Percentiles rank a stretch among this genome's conserved stretches.
These are phyloP conservation scores for Cutaneotrichosporon arboriforme DNA, from an alignment of 1,284 basidiomycete species.

Conservation along the genomic window DNA sequence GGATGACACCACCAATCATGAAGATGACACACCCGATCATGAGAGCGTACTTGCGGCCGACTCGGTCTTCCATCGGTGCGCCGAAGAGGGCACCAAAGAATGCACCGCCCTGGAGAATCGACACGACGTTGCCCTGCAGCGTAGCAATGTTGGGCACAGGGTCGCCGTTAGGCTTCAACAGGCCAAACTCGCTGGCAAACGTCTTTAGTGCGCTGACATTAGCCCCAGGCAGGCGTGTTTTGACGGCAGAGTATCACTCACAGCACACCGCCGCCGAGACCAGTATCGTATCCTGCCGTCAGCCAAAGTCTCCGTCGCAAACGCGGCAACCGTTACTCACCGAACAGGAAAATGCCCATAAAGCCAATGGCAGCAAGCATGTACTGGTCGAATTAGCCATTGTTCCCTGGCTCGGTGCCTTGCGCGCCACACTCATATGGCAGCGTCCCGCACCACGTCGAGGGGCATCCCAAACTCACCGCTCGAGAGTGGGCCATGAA, in stretches of 20 bases:
- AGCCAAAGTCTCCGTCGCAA: not conserved
- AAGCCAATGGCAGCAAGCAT: constrained; percentile 65
- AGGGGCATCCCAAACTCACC: not conserved
- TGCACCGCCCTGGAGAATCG: constrained; percentile 60
- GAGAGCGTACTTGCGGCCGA: constrained; percentile 55
- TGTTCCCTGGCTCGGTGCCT: too few relatives aligned
- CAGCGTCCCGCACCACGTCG: too few relatives aligned
- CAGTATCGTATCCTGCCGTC: constrained; percentile 3
- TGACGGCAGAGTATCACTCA: not conserved
- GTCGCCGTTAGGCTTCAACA: constrained; percentile 48
- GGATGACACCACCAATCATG: constrained; percentile 58
- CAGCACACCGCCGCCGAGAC: constrained; percentile 36
- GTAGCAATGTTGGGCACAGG: constrained; percentile 23
- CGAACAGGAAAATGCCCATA: constrained; percentile 72
- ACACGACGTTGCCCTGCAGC: constrained; percentile 56
- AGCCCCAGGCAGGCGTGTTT: not conserved
- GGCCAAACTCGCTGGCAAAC: constrained; percentile 61
- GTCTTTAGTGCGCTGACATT: constrained; percentile 54
- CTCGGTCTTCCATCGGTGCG: constrained; percentile 44
- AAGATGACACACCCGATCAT: constrained; percentile 60
- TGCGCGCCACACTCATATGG: too few relatives aligned
- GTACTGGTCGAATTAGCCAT: constrained; percentile 18
- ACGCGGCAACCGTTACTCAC: constrained; percentile 51
- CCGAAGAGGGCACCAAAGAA: constrained; percentile 70
- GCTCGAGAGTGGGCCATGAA: constrained; percentile 7